Evolutionary conservation across 1,284 basidiomycete genomes (phyloP).

Genomic region (Ceratobasidium sp.): DNA sequence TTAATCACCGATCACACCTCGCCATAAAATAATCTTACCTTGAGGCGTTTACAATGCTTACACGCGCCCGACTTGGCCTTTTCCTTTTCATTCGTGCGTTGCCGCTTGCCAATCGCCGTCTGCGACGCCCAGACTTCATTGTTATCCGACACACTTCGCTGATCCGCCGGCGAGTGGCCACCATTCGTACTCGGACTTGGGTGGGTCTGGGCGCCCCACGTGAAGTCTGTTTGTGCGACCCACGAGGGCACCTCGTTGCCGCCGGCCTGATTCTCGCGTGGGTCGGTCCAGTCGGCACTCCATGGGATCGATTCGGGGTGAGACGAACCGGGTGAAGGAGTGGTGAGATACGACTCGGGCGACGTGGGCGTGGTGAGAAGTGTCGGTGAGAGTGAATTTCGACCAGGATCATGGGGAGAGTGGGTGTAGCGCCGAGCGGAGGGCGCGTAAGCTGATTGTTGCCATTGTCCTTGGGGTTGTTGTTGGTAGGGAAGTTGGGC

Average conservation of each 20-base stretch:
- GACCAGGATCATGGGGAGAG: constrained; percentile 9
- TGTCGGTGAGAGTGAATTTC: constrained; percentile 7
- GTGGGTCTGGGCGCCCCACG: no score
- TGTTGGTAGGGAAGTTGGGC: background rate
- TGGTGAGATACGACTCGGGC: constrained; percentile 8
- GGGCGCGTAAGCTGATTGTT: background rate
- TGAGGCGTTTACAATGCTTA: constrained; percentile 84
- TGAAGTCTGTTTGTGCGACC: no score
- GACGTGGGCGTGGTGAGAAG: background rate
- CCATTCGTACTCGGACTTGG: no score
- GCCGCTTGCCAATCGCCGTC: constrained; percentile 10
- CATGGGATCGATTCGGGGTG: background rate
- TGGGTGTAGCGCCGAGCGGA: constrained; percentile 17
- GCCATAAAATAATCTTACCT: constrained; percentile 65
- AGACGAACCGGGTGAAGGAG: constrained; percentile 10
- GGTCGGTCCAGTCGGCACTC: background rate
- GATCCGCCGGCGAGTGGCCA: no score
- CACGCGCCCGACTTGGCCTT: constrained; percentile 77
- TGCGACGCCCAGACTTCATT: background rate
- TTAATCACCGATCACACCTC: no score
- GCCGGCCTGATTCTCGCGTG: no score
- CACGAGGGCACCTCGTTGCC: no score
- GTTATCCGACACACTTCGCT: background rate
- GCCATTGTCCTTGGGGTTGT: constrained; percentile 19
- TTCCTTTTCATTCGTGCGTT: constrained; percentile 15